A percentile compares a stretch with the other conserved stretches of the same genome.
These are phyloP conservation scores for Coprinopsis strossmayeri DNA, from an alignment of 768 basidiomycete species.

Conservation along the genomic window DNA sequence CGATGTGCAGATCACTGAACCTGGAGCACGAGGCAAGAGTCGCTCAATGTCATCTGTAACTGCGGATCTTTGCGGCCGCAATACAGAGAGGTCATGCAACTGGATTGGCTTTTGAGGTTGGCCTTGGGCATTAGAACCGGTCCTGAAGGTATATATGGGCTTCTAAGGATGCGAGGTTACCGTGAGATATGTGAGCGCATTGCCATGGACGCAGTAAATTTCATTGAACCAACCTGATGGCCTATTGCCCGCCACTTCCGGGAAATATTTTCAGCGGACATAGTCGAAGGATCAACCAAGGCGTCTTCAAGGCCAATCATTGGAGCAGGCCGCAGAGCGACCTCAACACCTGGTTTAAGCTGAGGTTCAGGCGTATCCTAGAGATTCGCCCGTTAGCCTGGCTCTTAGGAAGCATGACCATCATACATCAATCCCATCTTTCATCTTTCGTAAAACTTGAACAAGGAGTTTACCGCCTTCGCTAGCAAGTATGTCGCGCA, in stretches of 20 bases:
- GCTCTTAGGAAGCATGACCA: neutral
- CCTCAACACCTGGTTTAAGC: conserved; percentile 19
- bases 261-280: conserved; percentile 51
- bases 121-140: conserved; percentile 16
- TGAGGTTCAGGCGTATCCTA: conserved; percentile 51
- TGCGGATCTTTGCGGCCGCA: neutral
- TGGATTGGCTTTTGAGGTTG: conserved; percentile 29
- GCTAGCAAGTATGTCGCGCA: conserved; percentile 55
- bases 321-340: conserved; percentile 41
- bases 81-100: conserved; percentile 24
- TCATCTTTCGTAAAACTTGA: conserved; percentile 58
- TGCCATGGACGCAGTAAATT: too few relatives aligned
- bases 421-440: conserved; percentile 42
- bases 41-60: neutral
- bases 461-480: conserved; percentile 70
- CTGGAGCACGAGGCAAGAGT: neutral
- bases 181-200: too few relatives aligned
- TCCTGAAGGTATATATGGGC: conserved; percentile 22
- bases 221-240: conserved; percentile 49
- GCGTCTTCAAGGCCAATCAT: conserved; percentile 50
- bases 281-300: conserved; percentile 46
- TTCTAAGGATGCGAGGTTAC: conserved; percentile 18
- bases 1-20: neutral
- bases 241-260: conserved; percentile 55
- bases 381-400: neutral